Evolutionary conservation across 768 basidiomycete species (phyloP), one percentile per base, ranked within the genome.

Genomic region (Phaeolepiota aurea): DNA sequence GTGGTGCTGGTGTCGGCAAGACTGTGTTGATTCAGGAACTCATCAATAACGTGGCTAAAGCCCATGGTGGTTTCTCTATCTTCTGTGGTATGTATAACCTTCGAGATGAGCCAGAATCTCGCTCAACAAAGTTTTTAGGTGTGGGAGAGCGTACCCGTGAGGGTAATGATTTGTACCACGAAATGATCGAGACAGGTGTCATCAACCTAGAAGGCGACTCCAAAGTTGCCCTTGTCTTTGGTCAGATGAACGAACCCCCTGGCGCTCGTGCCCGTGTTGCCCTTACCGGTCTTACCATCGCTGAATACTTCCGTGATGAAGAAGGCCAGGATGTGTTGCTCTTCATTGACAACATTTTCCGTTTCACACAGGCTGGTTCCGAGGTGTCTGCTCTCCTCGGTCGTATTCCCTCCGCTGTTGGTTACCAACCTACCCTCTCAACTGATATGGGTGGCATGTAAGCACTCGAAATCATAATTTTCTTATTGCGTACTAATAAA

Each of bases 271-370:
- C 96, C 58, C 96, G 96, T 87, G 96, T 99, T 56, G 96, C 96
- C 50, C 82, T 99, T 56, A 98, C 96, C 54, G 96, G 96, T 68
- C 73, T 99, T 45, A 99, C 96, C 60, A 98, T 98, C 54, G 96
- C 96, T 50, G 96, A 99, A 71, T 99, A 98, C 74, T 99, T 99
- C 96, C 93, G 96, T 82, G 96, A 99, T 57, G 94, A 98, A 73
- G 94, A 99, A 72, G 96, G 96, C 49, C 96, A 99, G 68, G 96
- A 99, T 66, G 96, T 99, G 76, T 78, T 99, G 62, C 83, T 99
- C 61, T 99, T 99, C 79, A 99, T 99, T 63, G 96, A 99, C 87
- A 99, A 99, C 82, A 99, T 99, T 71, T 99, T 99, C 96, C 93
- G 96, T 62, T 99, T 99, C 88, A 99, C 96, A 54, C 96, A 98